These are phyloP conservation scores for Penicillium crystallinum DNA, from an alignment of 495 filamentous ascomycete genomes.

Conservation along the genomic window DNA sequence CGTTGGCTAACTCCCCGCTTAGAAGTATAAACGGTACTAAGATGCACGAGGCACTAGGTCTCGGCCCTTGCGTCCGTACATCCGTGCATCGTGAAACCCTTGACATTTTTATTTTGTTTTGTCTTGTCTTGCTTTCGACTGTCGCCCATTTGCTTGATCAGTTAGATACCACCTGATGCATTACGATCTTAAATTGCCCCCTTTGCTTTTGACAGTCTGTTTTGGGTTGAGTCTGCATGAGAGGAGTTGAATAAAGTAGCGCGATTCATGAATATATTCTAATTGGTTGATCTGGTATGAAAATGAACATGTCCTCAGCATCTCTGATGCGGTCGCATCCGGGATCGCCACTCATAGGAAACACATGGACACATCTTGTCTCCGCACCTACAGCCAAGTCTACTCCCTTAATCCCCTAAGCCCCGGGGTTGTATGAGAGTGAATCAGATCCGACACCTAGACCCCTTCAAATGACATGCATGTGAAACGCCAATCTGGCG, in stretches of 20 bases:
- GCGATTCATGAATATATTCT: too few relatives aligned
- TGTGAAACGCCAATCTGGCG: background rate
- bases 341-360: too few relatives aligned
- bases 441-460: too few relatives aligned
- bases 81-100: background rate
- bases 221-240: conserved; percentile 5
- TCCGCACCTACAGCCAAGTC: too few relatives aligned
- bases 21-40: conserved; percentile 46
- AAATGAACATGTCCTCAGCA: too few relatives aligned
- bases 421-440: too few relatives aligned
- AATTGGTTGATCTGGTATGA: too few relatives aligned
- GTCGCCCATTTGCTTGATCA: background rate
- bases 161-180: conserved; percentile 7
- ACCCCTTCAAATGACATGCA: too few relatives aligned
- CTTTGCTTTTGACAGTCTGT: background rate
- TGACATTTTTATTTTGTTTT: conserved; percentile 5
- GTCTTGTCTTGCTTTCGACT: conserved; percentile 2
- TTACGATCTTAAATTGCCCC: background rate
- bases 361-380: too few relatives aligned
- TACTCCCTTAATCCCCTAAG: too few relatives aligned
- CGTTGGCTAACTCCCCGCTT: conserved; percentile 2
- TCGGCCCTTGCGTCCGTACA: conserved; percentile 2
- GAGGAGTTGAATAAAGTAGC: background rate
- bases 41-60: background rate
- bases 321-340: too few relatives aligned